Conservation (phyloP, 176 grass and related monocot species). For the Alopecurus myosuroides region DNA sequence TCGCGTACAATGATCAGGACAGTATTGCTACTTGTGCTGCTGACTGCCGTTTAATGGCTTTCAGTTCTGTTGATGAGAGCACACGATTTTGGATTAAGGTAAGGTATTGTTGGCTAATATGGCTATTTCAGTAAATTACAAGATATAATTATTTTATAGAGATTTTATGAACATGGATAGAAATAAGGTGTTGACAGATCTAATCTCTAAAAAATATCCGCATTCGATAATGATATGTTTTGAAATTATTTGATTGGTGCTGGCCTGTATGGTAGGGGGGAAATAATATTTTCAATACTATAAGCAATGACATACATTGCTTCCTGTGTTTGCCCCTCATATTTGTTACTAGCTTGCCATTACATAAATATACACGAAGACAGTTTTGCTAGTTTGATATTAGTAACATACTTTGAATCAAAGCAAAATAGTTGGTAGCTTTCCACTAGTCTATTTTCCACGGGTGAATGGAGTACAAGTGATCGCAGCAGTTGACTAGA, state of each 20-base stretch:
- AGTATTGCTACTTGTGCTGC: constrained; percentile 81
- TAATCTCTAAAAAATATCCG: background rate
- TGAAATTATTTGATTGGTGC: background rate
- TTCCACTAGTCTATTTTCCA: background rate
- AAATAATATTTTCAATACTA: background rate
- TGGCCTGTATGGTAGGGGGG: background rate
- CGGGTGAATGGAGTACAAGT: background rate
- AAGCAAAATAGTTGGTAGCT: background rate
- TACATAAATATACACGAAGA: background rate
- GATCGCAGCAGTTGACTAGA: background rate
- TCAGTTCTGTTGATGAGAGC: constrained; percentile 67
- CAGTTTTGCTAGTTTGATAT: background rate
- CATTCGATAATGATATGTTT: background rate
- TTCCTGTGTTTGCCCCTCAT: background rate
- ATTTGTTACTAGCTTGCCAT: background rate
- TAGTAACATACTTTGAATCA: background rate
- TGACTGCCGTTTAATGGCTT: constrained; percentile 92
- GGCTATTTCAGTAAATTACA: background rate
- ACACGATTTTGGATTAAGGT: constrained; percentile 98
- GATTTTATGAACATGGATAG: background rate
- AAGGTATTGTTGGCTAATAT: constrained; percentile 1
- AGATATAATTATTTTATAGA: background rate
- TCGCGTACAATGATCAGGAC: constrained; percentile 41
- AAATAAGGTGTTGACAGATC: background rate
- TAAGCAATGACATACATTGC: background rate